Evolutionary conservation across 176 grass and related monocot species (phyloP).

Genomic region (Leersia perrieri): DNA sequence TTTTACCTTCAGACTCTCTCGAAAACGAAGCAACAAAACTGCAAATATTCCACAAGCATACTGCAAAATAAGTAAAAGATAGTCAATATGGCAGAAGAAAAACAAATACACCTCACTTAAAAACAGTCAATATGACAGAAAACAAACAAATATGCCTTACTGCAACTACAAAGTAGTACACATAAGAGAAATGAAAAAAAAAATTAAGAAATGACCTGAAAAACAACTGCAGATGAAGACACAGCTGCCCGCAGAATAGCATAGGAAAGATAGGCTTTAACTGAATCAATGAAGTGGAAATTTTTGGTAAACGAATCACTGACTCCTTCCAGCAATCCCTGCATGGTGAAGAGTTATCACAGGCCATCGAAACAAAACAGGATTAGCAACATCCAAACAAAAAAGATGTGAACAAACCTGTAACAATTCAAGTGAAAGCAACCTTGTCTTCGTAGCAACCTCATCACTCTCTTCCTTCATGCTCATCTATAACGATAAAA

Average conservation of each 20-base stretch:
- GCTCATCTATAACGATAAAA: slow-evolving; percentile 68
- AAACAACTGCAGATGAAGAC: slow-evolving; percentile 85
- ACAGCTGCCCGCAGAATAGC: slow-evolving; percentile 86
- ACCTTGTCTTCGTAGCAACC: slow-evolving; percentile 88
- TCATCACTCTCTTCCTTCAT: slow-evolving; percentile 99
- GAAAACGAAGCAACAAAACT: slow-evolving; percentile 94
- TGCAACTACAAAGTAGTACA: slow-evolving; percentile 21
- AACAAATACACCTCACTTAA: not conserved
- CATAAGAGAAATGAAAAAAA: slow-evolving; percentile 19
- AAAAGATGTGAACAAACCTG: slow-evolving; percentile 56
- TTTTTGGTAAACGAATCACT: slow-evolving; percentile 87
- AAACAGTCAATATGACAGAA: slow-evolving; percentile 19
- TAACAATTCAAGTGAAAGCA: slow-evolving; percentile 95
- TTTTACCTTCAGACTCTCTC: slow-evolving; percentile 93
- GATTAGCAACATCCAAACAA: slow-evolving; percentile 15
- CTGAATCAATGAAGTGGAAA: slow-evolving; percentile 99
- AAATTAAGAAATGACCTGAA: slow-evolving; percentile 63
- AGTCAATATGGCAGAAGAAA: slow-evolving; percentile 20
- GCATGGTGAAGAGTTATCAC: slow-evolving; percentile 27
- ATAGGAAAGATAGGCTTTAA: slow-evolving; percentile 99
- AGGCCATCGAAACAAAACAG: slow-evolving; percentile 46
- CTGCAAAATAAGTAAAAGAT: slow-evolving; percentile 53
- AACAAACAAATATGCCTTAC: not conserved
- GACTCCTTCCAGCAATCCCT: slow-evolving; percentile 98
- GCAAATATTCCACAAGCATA: slow-evolving; percentile 96